Evolutionary conservation across 2,329 filamentous ascomycete genomes (phyloP).

Genomic region (Colletotrichum brevisporum): DNA sequence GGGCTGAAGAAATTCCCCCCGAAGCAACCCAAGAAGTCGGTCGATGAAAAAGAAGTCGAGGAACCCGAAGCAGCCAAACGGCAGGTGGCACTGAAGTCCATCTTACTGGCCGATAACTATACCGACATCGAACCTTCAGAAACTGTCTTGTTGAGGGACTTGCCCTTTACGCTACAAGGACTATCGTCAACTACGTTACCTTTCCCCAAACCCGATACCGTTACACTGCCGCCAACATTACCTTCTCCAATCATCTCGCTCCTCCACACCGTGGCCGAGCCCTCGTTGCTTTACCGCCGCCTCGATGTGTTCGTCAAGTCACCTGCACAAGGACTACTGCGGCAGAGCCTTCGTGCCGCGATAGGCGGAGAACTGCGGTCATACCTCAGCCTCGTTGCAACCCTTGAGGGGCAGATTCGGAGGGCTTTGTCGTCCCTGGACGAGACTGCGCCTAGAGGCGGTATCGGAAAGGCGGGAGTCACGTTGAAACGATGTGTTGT

Average conservation of each 20-base stretch:
- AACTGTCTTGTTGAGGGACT: slow-evolving; percentile 78
- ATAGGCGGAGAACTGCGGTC: slow-evolving; percentile 87
- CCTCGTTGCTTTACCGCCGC: slow-evolving; percentile 89
- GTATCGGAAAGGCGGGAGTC: slow-evolving; percentile 88
- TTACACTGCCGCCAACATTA: slow-evolving; percentile 84
- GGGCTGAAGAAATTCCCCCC: slow-evolving; percentile 62
- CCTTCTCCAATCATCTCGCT: slow-evolving; percentile 89
- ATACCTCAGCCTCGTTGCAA: slow-evolving; percentile 91
- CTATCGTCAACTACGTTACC: slow-evolving; percentile 88
- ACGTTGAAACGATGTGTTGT: slow-evolving; percentile 96
- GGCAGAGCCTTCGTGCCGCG: slow-evolving; percentile 91
- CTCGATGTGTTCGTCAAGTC: slow-evolving; percentile 87
- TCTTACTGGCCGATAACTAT: slow-evolving; percentile 70
- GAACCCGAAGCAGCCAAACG: slow-evolving; percentile 53
- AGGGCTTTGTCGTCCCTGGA: slow-evolving; percentile 83
- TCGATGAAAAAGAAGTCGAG: slow-evolving; percentile 50
- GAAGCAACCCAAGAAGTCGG: slow-evolving; percentile 52
- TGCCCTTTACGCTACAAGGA: slow-evolving; percentile 94
- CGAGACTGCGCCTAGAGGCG: slow-evolving; percentile 74
- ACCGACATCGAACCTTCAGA: slow-evolving; percentile 74
- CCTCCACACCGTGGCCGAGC: slow-evolving; percentile 90
- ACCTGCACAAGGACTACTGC: slow-evolving; percentile 85
- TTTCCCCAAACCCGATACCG: slow-evolving; percentile 77
- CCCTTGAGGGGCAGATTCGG: slow-evolving; percentile 91
- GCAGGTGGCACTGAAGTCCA: slow-evolving; percentile 70